Base-by-base conservation (phyloP, 176 grass and related monocot genomes). In the Pontederia paniculata region DNA sequence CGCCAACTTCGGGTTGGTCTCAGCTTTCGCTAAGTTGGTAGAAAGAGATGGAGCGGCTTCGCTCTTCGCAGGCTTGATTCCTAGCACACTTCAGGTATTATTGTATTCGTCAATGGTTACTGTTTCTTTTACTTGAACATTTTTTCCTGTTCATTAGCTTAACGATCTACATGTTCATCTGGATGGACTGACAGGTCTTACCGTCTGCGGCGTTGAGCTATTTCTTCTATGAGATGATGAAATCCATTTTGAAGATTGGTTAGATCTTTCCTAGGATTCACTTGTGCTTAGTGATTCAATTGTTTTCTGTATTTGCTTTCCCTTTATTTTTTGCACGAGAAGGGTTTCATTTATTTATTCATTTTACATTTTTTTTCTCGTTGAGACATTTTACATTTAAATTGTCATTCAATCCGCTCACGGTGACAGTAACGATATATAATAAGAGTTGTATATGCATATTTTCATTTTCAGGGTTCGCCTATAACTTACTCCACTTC, bases 31-130 rank as follows among this genome's bases (percentile, higher is more conserved):
- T n/a, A 25, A 52, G 48, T n/a, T 61, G 12, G 25, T 61, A 8
- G 31, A 48, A 22, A 71, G 45, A 44, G 57, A 60, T 14, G 69
- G 69, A 41, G 28, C 51, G 10, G 56, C 14, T 11, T 71, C 69
- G 21, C 69, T 71, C 2, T 71, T 61, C 52, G 13, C 69, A 43
- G 69, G 69, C 45, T 44, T 71, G 28, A 23, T 37, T 22, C 69
- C 69, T 16, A 71, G 69, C 69, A 71, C 69, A 23, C 69, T 71
- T 60, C 69, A 71, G 69, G 69, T 70, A 46, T 45, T 14, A 14
- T 44, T 66, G 16, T 46, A 46, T 48, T 16, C 19, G 17, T n/a
- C 18, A 45, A 16, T 48, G 4, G 14, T 55, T 12, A 18, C 11
- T 5, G 1, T 45, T 16, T 45, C n/a, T 42, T 60, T 44, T 63